Conservation (phyloP, 2,329 filamentous ascomycete species). For the Alternaria atra region DNA sequence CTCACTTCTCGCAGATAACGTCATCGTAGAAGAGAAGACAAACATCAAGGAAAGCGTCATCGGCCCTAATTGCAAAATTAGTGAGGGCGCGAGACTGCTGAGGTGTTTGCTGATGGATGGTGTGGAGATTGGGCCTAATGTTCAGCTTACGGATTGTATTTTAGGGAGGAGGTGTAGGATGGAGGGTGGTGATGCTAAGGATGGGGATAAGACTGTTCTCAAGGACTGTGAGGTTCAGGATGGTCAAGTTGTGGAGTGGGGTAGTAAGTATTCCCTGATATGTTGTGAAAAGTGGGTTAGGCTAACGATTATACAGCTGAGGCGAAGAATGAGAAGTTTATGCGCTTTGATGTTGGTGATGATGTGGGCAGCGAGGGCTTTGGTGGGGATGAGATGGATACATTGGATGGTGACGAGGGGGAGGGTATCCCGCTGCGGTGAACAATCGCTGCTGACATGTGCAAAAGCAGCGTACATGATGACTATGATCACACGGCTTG, state of each 20-base stretch:
- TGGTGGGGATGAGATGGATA: constrained; percentile 26
- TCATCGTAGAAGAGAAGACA: constrained; percentile 85
- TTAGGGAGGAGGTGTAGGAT: constrained; percentile 82
- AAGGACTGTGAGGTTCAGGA: constrained; percentile 94
- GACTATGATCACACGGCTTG: background rate
- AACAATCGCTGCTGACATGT: background rate
- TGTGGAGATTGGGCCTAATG: constrained; percentile 82
- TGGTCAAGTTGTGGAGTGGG: constrained; percentile 80
- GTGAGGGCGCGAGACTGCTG: constrained; percentile 83
- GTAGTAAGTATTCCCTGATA: constrained; percentile 56
- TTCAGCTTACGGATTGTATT: constrained; percentile 86
- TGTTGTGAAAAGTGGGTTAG: background rate
- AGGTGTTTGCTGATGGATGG: constrained; percentile 94
- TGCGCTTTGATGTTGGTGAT: constrained; percentile 57
- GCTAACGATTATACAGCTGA: constrained; percentile 51
- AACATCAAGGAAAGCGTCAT: constrained; percentile 94
- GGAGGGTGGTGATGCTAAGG: constrained; percentile 72
- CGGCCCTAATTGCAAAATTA: constrained; percentile 86
- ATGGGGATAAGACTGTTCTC: constrained; percentile 62
- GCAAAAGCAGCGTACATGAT: background rate
- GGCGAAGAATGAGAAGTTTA: constrained; percentile 70
- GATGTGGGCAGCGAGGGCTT: constrained; percentile 49
- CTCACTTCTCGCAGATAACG: constrained; percentile 86
- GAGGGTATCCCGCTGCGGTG: constrained; percentile 13
- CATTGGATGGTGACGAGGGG: constrained; percentile 10